Evolutionary conservation across 179 eudicot genomes (phyloP).

Genomic region (Gypsophila paniculata): DNA sequence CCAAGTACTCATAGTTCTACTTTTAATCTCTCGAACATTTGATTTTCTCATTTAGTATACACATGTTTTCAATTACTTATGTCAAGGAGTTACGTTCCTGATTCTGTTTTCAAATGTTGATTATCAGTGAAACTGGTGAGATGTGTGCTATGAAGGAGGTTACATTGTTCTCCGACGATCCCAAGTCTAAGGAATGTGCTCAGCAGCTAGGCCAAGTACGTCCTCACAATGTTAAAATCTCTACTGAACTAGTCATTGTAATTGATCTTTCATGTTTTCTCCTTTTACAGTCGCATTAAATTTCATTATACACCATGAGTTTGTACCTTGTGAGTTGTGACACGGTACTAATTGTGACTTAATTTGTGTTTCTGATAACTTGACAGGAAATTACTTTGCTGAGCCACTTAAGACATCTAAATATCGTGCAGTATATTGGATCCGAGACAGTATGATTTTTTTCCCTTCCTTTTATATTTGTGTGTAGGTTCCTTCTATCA

Average conservation of each 20-base stretch:
- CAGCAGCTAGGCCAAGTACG: conserved; percentile 80
- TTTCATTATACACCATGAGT: neutral
- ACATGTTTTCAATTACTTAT: neutral
- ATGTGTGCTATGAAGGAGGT: conserved; percentile 99
- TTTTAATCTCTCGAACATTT: conserved; percentile 10
- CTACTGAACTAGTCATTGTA: conserved; percentile 4
- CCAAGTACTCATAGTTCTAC: neutral
- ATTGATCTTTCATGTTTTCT: neutral
- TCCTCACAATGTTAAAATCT: neutral
- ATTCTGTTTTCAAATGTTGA: conserved; percentile 3
- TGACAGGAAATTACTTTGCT: conserved; percentile 62
- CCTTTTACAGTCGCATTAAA: neutral
- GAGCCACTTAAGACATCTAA: conserved; percentile 72
- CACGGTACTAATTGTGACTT: neutral
- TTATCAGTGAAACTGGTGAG: conserved; percentile 76
- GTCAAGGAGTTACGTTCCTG: conserved; percentile 3
- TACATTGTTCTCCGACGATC: conserved; percentile 80
- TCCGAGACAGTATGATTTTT: conserved; percentile 54
- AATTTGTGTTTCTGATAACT: conserved; percentile 22
- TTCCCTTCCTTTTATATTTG: neutral
- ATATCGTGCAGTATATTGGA: conserved; percentile 85
- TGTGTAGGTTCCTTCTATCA: neutral
- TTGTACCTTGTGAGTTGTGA: neutral
- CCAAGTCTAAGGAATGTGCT: conserved; percentile 95
- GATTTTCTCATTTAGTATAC: neutral